Conservation (phyloP, 2,329 filamentous ascomycete genomes). For the Aspergillus hortae region DNA sequence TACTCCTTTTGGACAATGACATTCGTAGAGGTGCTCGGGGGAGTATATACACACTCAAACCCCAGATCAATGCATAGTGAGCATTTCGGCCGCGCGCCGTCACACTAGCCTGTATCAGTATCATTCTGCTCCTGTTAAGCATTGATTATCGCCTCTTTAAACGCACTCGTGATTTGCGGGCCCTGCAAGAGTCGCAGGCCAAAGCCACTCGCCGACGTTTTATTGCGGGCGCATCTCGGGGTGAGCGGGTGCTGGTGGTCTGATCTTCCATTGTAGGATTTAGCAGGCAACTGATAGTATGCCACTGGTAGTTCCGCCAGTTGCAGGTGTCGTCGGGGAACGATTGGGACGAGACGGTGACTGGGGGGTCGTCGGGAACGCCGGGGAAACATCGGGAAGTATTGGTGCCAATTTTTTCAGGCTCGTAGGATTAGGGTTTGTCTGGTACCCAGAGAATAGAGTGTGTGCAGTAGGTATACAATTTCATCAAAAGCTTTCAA, state of each 20-base stretch:
- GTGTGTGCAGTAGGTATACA: too few relatives aligned
- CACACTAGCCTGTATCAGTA: slow-evolving; percentile 32
- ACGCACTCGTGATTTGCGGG: slow-evolving; percentile 25
- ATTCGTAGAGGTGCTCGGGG: slow-evolving; percentile 34
- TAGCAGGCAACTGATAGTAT: not conserved
- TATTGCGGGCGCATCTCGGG: slow-evolving; percentile 4
- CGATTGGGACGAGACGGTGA: not conserved
- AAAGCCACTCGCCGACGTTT: slow-evolving; percentile 39
- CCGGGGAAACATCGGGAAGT: not conserved
- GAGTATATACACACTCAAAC: slow-evolving; percentile 44
- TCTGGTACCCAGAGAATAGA: not conserved
- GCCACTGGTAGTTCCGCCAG: not conserved
- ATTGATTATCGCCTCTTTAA: not conserved
- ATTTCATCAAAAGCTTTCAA: too few relatives aligned
- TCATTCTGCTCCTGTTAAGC: too few relatives aligned
- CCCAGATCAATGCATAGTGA: slow-evolving; percentile 40
- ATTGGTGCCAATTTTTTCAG: not conserved
- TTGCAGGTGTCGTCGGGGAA: not conserved
- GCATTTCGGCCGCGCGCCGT: slow-evolving; percentile 43
- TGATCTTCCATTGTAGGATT: not conserved
- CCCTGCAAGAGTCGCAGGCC: slow-evolving; percentile 38
- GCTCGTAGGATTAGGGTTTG: not conserved
- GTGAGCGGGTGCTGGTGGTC: not conserved
- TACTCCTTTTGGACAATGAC: slow-evolving; percentile 41
- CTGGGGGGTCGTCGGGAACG: not conserved